phyloP scores from a whole-genome alignment of 192 early-diverging fungal species.

The Funneliformis mosseae region DNA sequence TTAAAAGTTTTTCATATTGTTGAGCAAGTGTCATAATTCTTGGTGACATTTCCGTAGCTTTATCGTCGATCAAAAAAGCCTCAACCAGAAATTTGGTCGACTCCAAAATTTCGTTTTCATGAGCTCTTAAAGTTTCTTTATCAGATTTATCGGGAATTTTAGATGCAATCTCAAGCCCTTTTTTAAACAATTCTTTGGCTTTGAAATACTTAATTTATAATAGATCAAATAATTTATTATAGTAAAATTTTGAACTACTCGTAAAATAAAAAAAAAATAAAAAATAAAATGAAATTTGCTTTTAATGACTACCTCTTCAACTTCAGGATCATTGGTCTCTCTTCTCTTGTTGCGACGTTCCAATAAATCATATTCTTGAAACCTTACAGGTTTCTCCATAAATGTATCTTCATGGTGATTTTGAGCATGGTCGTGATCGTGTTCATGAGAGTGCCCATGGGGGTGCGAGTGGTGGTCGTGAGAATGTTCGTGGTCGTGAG shows the following conservation, averaged over 20 bases:
- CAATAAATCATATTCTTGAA: constrained; percentile 30
- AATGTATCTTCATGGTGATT: neutral
- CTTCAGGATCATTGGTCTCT: constrained; percentile 29
- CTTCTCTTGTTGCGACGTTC: constrained; percentile 6
- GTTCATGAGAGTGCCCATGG: constrained; percentile 22
- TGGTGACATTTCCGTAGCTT: constrained; percentile 60
- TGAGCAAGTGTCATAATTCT: constrained; percentile 62
- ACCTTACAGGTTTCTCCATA: neutral
- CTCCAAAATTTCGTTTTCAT: constrained; percentile 53
- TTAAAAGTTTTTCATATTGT: constrained; percentile 53
- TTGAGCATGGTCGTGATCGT: neutral
- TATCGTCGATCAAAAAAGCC: constrained; percentile 64
- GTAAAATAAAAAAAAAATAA: neutral
- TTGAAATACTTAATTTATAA: constrained; percentile 46
- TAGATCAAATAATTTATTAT: neutral
- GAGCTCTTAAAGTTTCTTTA: constrained; percentile 47
- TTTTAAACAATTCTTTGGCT: constrained; percentile 55
- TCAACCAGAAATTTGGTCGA: constrained; percentile 57
- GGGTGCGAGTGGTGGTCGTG: neutral
- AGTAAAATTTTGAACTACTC: neutral
- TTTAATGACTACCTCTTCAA: constrained; percentile 11
- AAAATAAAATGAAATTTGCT: neutral
- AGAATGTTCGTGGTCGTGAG: constrained; percentile 9
- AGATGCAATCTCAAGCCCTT: constrained; percentile 53
- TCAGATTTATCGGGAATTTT: constrained; percentile 54